Base-by-base conservation (phyloP, 2,329 filamentous ascomycete genomes). In the Ceratocystis albifundus region DNA sequence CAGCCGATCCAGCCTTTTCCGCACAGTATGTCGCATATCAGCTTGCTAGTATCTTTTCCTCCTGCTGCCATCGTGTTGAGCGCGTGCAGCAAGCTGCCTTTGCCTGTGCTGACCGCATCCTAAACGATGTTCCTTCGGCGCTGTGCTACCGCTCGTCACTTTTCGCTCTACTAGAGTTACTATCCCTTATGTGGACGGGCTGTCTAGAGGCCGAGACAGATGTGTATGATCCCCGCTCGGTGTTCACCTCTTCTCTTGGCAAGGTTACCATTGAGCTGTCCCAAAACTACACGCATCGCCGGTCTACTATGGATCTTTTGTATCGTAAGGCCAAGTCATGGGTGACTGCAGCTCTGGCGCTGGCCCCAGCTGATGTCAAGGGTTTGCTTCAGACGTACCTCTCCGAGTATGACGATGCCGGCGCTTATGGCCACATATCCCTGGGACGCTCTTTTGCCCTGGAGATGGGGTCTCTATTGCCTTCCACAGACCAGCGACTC, bases 131-230 rank as follows among this genome's bases (percentile, higher is more conserved):
- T 4, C 94, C 94, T 0, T 96, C 94, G 2, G 88, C 90, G 1
- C 80, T 99, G 17, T 97, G 93, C 72, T 89, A 96, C 72, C 88
- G 89, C 70, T 86, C 88, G 5, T 96, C 95, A 0, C 80, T 99
- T 0, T 99, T 97, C 76, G 91, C 93, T 1, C 80, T 99, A 17
- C 80, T 99, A 8, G 95, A 99, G 74, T 82, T 99, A 3, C 79
- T 99, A 20, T 93, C 90, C 2, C 82, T 99, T 32, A 91, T 99
- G 87, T 99, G 93, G 93, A 85, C 85, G 61, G 93, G 91, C 72
- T 99, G 94, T 73, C 79, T 99, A 17, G 93, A 99, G 74, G 88
- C 88, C 12, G 94, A 99, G 74, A 92, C 92, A 0, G 93, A 99
- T 71, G 86, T 95, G 72, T 99, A 97, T 72, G 86, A 90, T 64